These are phyloP conservation scores for Suillus sp. DNA, from an alignment of 768 basidiomycete genomes.

Conservation along the genomic window DNA sequence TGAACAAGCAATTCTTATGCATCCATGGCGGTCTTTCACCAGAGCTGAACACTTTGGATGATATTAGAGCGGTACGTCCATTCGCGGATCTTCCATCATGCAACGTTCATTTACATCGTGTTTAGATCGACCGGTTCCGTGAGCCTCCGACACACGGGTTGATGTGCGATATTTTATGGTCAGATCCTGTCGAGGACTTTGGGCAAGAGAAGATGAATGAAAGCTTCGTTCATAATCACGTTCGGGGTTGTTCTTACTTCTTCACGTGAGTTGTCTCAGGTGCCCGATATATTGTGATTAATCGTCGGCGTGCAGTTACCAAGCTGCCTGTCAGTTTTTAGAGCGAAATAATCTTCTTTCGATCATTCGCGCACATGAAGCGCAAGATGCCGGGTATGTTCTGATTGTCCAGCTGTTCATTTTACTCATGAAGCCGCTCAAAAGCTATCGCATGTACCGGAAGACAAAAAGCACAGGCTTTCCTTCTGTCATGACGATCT, in stretches of 20 bases:
- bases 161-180: slow-evolving; percentile 99
- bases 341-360: slow-evolving; percentile 96
- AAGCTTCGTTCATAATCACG: slow-evolving; percentile 93
- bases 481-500: slow-evolving; percentile 99
- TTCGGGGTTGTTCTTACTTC: slow-evolving; percentile 96
- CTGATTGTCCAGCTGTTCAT: not conserved
- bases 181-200: slow-evolving; percentile 97
- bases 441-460: slow-evolving; percentile 95
- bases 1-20: slow-evolving; percentile 99
- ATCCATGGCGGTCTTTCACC: slow-evolving; percentile 97
- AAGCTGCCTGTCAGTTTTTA: slow-evolving; percentile 95
- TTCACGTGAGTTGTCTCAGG: slow-evolving; percentile 58
- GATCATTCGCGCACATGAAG: slow-evolving; percentile 97
- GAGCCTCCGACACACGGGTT: slow-evolving; percentile 97
- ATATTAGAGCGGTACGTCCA: slow-evolving; percentile 76
- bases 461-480: slow-evolving; percentile 98
- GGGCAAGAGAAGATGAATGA: slow-evolving; percentile 91
- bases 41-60: slow-evolving; percentile 93
- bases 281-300: not conserved
- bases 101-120: not conserved
- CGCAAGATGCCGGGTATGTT: slow-evolving; percentile 93
- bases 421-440: slow-evolving; percentile 3
- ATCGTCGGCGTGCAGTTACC: slow-evolving; percentile 61
- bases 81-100: not conserved
- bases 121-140: slow-evolving; percentile 93